Conservation (phyloP, 176 grass and related monocot genomes). For the Juncus inflexus region DNA sequence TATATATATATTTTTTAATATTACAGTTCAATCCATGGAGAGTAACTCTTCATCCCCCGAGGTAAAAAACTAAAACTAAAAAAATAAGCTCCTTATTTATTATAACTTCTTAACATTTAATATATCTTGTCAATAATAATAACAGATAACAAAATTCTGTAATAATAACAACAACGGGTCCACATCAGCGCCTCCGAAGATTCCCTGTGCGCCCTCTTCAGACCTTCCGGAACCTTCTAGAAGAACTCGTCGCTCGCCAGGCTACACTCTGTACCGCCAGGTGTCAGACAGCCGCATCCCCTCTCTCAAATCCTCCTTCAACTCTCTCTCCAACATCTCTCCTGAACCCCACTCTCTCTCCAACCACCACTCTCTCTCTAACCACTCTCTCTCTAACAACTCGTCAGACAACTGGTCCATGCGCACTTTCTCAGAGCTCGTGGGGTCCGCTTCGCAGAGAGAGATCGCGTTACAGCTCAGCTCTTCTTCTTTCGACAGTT, state of each 20-base stretch:
- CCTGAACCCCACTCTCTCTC: not conserved
- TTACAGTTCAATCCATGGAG: slow-evolving; percentile 44
- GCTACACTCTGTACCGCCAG: slow-evolving; percentile 45
- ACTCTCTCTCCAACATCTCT: slow-evolving; percentile 23
- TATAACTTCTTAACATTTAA: not conserved
- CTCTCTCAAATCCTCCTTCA: slow-evolving; percentile 50
- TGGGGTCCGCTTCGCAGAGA: slow-evolving; percentile 54
- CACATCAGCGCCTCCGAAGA: slow-evolving; percentile 31
- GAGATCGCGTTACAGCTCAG: slow-evolving; percentile 31
- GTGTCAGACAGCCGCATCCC: slow-evolving; percentile 42
- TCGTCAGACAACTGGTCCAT: slow-evolving; percentile 68
- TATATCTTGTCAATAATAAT: not conserved
- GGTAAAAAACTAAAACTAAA: slow-evolving; percentile 30
- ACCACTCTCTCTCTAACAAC: slow-evolving; percentile 45
- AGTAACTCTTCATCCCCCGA: slow-evolving; percentile 32
- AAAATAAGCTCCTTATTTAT: not conserved
- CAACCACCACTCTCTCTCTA: slow-evolving; percentile 30
- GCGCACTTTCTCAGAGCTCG: slow-evolving; percentile 53
- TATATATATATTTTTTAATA: slow-evolving; percentile 42
- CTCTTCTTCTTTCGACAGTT: slow-evolving; percentile 41
- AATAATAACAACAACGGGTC: slow-evolving; percentile 29
- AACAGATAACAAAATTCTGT: slow-evolving; percentile 37
- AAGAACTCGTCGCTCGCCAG: slow-evolving; percentile 40
- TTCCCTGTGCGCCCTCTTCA: slow-evolving; percentile 31
- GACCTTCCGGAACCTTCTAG: slow-evolving; percentile 38